Evolutionary conservation across 1,139 yeast genomes (phyloP), one percentile per base, ranked within the genome.

Genomic region (Debaryomyces udenii): DNA sequence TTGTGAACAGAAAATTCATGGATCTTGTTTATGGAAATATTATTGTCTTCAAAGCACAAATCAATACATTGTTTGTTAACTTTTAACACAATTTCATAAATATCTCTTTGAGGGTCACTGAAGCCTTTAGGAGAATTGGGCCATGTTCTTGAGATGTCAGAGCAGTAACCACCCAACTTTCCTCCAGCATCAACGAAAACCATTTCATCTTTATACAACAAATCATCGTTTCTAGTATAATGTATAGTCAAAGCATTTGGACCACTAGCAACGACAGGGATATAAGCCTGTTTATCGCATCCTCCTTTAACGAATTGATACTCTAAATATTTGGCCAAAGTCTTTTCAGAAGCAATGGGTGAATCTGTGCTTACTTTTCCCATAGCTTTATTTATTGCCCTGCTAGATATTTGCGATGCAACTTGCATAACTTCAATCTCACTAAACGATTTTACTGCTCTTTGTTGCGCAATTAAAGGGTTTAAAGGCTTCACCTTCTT

Each of bases 151-250:
- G 98, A 90, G 35, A 94, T 93, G 62, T 94, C 99, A 1, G 98
- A 84, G 57, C 96, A 85, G 62, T 94, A 94, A 0, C 97, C 97
- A 22, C 98, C 99, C 31, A 85, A 65, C 44, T 88, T 78, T 4
- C 98, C 99, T 0, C 96, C 96, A 2, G 99, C 99, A 63, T 94
- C 99, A 4, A 93, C 89, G 38, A 93, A 78, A 6, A 91, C 96
- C 71, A 90, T 66, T 47, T 93, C 98, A 49, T 83, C 90, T 35
- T 76, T 74, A 44, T 76, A 76, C 44, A 91, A 70, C 20, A 84
- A 63, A 58, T 87, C 96, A 60, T 91, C 95, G 56, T 91, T 91
- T 46, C 95, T 72, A 0, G 96, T 90, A 60, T 91, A 91, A 61
- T 91, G 98, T 45, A 93, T 89, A 31, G 93, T 85, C 33, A 90